Conservation (phyloP, 345 rosid species). For the Clausena lansium region DNA sequence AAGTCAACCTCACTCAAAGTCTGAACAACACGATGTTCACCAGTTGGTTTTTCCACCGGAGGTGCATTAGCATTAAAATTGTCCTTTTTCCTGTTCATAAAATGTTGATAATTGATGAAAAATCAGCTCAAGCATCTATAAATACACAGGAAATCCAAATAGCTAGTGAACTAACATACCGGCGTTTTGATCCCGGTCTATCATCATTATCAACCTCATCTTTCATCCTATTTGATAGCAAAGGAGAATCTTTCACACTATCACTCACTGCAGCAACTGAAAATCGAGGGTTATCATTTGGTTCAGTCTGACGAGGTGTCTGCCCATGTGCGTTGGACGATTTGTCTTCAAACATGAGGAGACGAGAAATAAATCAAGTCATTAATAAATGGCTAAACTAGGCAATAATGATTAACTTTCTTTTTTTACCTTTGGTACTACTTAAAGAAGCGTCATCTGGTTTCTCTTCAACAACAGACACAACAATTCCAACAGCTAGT, state of each 20-base stretch:
- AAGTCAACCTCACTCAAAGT: conserved; percentile 57
- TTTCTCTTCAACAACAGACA: conserved; percentile 51
- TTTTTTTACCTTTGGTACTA: conserved; percentile 48
- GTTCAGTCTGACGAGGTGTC: conserved; percentile 30
- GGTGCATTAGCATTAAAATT: conserved; percentile 33
- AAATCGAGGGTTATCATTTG: conserved; percentile 36
- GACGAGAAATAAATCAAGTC: conserved; percentile 15
- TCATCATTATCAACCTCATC: conserved; percentile 42
- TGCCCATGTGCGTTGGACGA: conserved; percentile 40
- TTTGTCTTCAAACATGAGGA: conserved; percentile 41
- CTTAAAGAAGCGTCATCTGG: conserved; percentile 32
- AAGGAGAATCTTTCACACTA: conserved; percentile 37
- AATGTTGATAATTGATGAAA: conserved; percentile 14
- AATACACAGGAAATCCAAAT: conserved; percentile 1
- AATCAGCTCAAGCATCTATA: conserved; percentile 12
- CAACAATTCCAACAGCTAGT: conserved; percentile 36
- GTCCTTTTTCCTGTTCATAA: conserved; percentile 65
- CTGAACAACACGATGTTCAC: conserved; percentile 59
- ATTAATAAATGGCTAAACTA: conserved; percentile 4
- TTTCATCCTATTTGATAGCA: conserved; percentile 46
- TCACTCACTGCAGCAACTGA: conserved; percentile 31
- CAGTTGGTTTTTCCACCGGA: conserved; percentile 43
- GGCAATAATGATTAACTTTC: conserved; percentile 7
- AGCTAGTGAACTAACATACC: conserved; percentile 37
- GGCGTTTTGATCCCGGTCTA: conserved; percentile 58